Base-by-base conservation (phyloP, 129 eudicot genomes). In the Flaveria trinervia region DNA sequence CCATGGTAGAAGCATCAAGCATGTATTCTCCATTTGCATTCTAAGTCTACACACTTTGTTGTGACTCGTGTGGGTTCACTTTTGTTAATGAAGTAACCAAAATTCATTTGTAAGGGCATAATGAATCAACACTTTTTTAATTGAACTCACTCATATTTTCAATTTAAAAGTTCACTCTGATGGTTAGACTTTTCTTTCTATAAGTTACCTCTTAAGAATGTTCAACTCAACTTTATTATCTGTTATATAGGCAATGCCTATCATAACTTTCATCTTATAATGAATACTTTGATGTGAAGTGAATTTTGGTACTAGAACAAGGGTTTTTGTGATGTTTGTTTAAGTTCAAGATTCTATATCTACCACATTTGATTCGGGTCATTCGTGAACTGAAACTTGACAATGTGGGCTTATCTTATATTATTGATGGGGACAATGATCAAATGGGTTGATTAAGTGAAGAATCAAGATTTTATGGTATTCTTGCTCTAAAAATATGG, bases 61-160 rank as follows among this genome's bases (percentile, higher is more conserved):
- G 44, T 62, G 16, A 62, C 23, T 62, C 17, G 68, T 22, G 68
- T 28, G 11, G 68, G 68, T 28, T 62, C 68, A 26, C 44, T 28
- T 62, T 62, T 62, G 44, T 62, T 43, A 22, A 62, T 4, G 17
- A 62, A 62, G 43, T 62, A 62, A 4, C 43, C 3, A 2, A 62
- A 62, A 62, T 28, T 62, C 68, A 62, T 62, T 28, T 13, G 4
- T 62, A 3, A 57, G 28, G 7, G 65, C 28, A 17, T 57, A 57
- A 57, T 57, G 11, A 26, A 17, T 57, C 13, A 57, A 18, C 8
- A 26, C 11, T 26, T 2, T 57, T 57, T 14, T 33, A 33, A 33
- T 33, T 57, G 8, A 57, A 8, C 9, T 17, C 26, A 6, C 20
- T 2, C 15, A 11, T 14, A 23, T 57, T 20, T 17, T 20, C 23